phyloP scores from a whole-genome alignment of 1,284 basidiomycete genomes.

The Exsudoporus floridanus region DNA sequence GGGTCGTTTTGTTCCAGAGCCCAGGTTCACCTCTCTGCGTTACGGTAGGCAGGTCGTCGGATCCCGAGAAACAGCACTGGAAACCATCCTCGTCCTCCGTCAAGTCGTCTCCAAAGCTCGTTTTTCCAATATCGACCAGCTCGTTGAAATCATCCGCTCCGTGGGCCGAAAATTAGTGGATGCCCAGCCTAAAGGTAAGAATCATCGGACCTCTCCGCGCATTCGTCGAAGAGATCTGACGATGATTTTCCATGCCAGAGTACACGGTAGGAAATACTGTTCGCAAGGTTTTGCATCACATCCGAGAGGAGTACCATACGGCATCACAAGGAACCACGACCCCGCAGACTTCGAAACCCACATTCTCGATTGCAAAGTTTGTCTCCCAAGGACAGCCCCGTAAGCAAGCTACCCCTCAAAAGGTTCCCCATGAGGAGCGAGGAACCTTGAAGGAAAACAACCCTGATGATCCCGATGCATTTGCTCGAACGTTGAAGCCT shows the following conservation, averaged over 20 bases:
- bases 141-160: constrained; percentile 77
- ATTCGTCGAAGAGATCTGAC: neutral
- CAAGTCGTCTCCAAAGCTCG: constrained; percentile 86
- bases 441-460: constrained; percentile 64
- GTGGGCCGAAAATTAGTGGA: constrained; percentile 82
- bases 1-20: constrained; percentile 3
- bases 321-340: constrained; percentile 47
- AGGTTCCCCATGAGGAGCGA: constrained; percentile 46
- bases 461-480: constrained; percentile 70
- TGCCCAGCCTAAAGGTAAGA: constrained; percentile 88
- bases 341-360: constrained; percentile 40
- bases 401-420: constrained; percentile 51
- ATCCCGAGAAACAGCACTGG: constrained; percentile 83
- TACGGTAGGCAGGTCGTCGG: constrained; percentile 85
- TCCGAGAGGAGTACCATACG: constrained; percentile 89
- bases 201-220: constrained; percentile 1
- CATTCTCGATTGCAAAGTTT: constrained; percentile 76
- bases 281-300: constrained; percentile 86
- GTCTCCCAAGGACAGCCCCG: constrained; percentile 73
- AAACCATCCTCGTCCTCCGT: constrained; percentile 84
- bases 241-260: constrained; percentile 51
- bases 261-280: constrained; percentile 94
- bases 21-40: constrained; percentile 1
- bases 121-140: constrained; percentile 85
- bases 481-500: constrained; percentile 68